Conservation (phyloP, 2,329 filamentous ascomycete genomes). For the Aspergillus niger region DNA sequence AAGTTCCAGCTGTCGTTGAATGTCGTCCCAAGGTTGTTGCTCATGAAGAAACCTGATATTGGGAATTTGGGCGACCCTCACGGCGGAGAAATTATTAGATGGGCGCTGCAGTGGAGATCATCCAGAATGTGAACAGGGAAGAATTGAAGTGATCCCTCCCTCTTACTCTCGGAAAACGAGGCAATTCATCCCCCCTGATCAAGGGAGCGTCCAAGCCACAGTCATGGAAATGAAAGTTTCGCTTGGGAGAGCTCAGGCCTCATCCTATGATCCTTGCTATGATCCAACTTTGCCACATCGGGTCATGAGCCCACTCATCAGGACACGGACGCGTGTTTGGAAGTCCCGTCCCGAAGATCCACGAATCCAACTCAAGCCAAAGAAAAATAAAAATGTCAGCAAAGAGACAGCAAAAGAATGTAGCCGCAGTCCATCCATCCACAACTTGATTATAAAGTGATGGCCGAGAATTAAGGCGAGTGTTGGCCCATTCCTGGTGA, state of each 20-base stretch:
- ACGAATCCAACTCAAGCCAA: not conserved
- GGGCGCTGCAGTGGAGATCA: not conserved
- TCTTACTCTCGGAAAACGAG: not conserved
- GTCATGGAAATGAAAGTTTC: slow-evolving; percentile 4
- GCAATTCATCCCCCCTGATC: not conserved
- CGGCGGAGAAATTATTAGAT: not conserved
- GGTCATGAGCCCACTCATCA: not conserved
- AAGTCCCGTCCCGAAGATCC: not conserved
- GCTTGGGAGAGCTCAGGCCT: slow-evolving; percentile 20
- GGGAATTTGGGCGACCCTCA: not conserved
- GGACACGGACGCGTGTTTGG: slow-evolving; percentile 1
- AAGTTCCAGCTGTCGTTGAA: slow-evolving; percentile 5
- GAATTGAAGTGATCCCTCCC: not conserved
- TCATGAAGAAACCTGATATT: not conserved
- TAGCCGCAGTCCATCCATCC: not conserved
- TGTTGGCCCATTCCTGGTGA: not conserved
- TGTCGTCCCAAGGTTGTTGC: not conserved
- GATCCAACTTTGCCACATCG: slow-evolving; percentile 12
- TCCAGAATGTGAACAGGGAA: not conserved
- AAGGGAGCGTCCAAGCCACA: slow-evolving; percentile 5
- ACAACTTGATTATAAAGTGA: not conserved
- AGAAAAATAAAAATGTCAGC: not conserved
- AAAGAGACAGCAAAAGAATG: too few species aligned
- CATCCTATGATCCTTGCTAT: slow-evolving; percentile 10
- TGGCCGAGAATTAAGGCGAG: not conserved